Evolutionary conservation across 148 eudicot genomes (phyloP).

Genomic region (Beta vulgaris): DNA sequence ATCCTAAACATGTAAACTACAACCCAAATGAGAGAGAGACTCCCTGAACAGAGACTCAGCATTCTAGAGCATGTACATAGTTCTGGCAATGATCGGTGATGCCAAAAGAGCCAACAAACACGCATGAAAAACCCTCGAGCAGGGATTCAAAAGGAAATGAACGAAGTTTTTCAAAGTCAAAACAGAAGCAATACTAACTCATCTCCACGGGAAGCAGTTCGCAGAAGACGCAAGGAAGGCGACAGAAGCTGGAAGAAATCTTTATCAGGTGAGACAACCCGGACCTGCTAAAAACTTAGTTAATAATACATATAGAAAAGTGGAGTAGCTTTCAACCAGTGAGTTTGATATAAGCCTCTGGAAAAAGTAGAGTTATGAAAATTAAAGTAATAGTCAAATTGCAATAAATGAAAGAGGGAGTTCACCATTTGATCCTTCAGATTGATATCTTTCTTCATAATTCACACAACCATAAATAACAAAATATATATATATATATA

Average conservation of each 20-base stretch:
- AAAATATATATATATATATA: too few species aligned
- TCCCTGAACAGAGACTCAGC: too few species aligned
- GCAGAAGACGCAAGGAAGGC: conserved; percentile 88
- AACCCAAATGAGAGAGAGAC: too few species aligned
- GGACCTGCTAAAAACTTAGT: conserved; percentile 51
- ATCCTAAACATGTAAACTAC: too few species aligned
- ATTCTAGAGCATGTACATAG: too few species aligned
- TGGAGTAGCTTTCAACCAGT: neutral
- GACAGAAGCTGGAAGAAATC: conserved; percentile 97
- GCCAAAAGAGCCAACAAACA: neutral
- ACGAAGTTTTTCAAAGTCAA: neutral
- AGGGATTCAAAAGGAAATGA: neutral
- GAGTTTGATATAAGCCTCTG: neutral
- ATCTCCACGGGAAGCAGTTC: conserved; percentile 90
- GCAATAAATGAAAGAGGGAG: neutral
- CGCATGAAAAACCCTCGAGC: neutral
- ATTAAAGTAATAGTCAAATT: neutral
- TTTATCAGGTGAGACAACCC: conserved; percentile 99
- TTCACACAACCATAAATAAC: neutral
- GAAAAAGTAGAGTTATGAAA: neutral
- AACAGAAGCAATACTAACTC: conserved; percentile 51
- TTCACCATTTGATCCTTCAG: neutral
- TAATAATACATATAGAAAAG: neutral
- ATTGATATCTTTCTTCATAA: neutral
- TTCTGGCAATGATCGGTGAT: too few species aligned